Conservation (phyloP, 805 yeast species). For the Saccharomyces paradoxus region DNA sequence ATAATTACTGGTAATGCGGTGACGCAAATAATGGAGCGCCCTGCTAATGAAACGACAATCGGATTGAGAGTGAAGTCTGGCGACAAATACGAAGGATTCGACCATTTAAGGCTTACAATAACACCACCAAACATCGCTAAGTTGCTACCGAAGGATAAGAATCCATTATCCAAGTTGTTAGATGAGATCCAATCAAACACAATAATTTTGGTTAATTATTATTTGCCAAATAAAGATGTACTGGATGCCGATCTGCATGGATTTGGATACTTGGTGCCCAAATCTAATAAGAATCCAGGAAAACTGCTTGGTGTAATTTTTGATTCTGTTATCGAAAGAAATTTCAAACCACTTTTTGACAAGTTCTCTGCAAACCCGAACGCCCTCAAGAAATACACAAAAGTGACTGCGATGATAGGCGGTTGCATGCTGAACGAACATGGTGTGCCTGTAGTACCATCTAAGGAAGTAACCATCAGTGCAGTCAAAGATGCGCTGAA, state of each 20-base stretch:
- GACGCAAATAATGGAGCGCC: conserved; percentile 3
- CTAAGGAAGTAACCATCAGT: conserved; percentile 12
- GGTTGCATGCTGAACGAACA: conserved; percentile 51
- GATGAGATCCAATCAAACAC: conserved; percentile 30
- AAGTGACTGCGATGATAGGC: conserved; percentile 84
- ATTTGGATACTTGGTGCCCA: conserved; percentile 84
- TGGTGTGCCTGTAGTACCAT: conserved; percentile 11
- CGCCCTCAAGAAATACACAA: conserved; percentile 40
- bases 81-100: conserved; percentile 27
- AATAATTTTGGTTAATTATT: conserved; percentile 67
- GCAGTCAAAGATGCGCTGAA: conserved; percentile 34
- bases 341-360: conserved; percentile 31
- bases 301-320: conserved; percentile 77
- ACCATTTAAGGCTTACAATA: conserved; percentile 56
- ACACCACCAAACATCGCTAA: conserved; percentile 36
- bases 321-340: conserved; percentile 76
- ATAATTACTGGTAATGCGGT: conserved; percentile 10
- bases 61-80: not conserved
- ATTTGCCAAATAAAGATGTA: conserved; percentile 38
- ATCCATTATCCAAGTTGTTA: conserved; percentile 17
- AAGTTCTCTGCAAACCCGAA: conserved; percentile 9
- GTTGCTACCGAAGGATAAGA: conserved; percentile 19
- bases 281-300: conserved; percentile 38
- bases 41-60: conserved; percentile 3
- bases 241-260: conserved; percentile 45